These are phyloP conservation scores for Leishmania gerbilli DNA, from an alignment of 208 protist genomes.

Conservation along the genomic window DNA sequence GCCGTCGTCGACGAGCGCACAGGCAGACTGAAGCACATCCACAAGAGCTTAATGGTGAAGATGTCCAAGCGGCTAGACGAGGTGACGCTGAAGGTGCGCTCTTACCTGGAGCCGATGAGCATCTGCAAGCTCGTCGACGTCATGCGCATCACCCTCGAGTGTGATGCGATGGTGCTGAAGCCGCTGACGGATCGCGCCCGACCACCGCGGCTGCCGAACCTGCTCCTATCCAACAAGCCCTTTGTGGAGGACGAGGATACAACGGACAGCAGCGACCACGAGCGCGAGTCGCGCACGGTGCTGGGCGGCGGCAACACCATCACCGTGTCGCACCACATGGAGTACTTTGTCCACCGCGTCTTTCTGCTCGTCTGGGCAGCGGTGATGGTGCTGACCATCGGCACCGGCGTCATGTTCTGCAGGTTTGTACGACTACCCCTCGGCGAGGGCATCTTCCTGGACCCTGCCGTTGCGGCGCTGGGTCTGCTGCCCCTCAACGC, in stretches of 20 bases:
- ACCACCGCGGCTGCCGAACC: conserved; percentile 77
- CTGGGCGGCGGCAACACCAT: conserved; percentile 68
- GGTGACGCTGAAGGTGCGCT: conserved; percentile 51
- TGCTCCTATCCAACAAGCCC: conserved; percentile 38
- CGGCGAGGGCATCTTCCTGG: conserved; percentile 64
- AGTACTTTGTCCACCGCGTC: conserved; percentile 81
- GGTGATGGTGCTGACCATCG: conserved; percentile 52
- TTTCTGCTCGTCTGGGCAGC: conserved; percentile 72
- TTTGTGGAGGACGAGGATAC: conserved; percentile 79
- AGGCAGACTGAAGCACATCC: conserved; percentile 71
- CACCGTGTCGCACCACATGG: conserved; percentile 85
- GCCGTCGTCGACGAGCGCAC: conserved; percentile 67
- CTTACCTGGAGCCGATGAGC: conserved; percentile 71
- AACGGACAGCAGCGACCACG: conserved; percentile 83
- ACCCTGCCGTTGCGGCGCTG: conserved; percentile 74
- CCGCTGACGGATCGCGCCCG: conserved; percentile 61
- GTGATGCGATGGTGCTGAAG: conserved; percentile 75
- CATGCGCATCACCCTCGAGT: conserved; percentile 72
- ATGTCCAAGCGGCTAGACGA: conserved; percentile 68
- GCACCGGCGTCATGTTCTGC: conserved; percentile 54
- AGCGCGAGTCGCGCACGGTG: conserved; percentile 69
- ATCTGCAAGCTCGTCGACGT: conserved; percentile 87
- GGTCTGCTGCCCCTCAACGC: conserved; percentile 84
- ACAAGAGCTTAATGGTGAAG: conserved; percentile 77
- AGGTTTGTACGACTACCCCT: conserved; percentile 37